Evolutionary conservation across 441 rosid genomes (phyloP), one percentile per base, ranked within the genome.

Genomic region (Gossypium davidsonii): DNA sequence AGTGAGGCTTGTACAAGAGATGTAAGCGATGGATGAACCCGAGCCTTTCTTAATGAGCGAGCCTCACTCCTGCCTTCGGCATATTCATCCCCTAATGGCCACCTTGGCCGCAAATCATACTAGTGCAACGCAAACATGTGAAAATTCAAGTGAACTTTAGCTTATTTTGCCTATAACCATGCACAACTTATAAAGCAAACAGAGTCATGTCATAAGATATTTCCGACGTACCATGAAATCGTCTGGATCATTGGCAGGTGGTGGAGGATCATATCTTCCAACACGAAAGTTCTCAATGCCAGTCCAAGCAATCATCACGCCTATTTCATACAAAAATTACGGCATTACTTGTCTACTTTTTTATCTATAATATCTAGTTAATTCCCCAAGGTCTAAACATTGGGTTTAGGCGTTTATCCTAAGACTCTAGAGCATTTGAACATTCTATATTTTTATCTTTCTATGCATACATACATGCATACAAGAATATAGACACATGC

Each of bases 271-370:
- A 68, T 74, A 94, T 83, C 98, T 89, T 83, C 98, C 98, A 78
- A 77, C 79, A 69, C 88, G 81, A 62, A 90, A 90, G 83, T 94
- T 93, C 85, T 94, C 98, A 1, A 94, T 89, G 60, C 97, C 98
- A 60, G 98, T 91, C 98, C 98, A 94, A 75, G 98, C 97, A 75
- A 94, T 87, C 98, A 94, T 94, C 68, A 87, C 97, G 66, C 98
- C 98, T 94, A 66, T 56, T 17, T 63, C 51, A 80, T 46, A 82
- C 66, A 75, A 74, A 65, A 77, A 78, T 44, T 6, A 62, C 21
- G 1, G 65, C 55, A 65, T 60, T n/a, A 52, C 25, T 11, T 2
- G 12, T 17, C 51, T 51, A 34, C 37, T 44, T 72, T 62, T 51
- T 62, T 51, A 31, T 31, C 51, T 20, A 15, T 73, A 34, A 55